A percentile compares a stretch with the other conserved stretches of the same genome.
phyloP scores from a whole-genome alignment of 2,329 filamentous ascomycete genomes.

The Alternaria panax region DNA sequence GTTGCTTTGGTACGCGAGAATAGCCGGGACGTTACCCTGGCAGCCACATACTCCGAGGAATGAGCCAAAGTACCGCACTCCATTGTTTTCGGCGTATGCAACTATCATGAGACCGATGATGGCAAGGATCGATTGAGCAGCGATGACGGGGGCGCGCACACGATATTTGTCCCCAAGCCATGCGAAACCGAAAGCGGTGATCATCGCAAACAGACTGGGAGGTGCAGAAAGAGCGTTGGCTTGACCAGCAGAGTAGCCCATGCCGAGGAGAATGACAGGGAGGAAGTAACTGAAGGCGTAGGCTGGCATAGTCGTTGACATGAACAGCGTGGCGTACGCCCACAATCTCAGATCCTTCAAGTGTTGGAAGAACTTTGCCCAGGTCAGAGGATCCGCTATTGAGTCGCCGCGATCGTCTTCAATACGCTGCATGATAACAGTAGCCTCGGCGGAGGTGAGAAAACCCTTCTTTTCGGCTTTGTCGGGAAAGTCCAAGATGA shows the following conservation, averaged over 20 bases:
- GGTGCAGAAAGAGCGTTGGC: slow-evolving; percentile 35
- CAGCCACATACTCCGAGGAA: slow-evolving; percentile 35
- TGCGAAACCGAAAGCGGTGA: slow-evolving; percentile 34
- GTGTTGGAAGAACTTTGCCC: slow-evolving; percentile 27
- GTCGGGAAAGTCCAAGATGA: slow-evolving; percentile 41
- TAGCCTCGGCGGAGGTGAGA: slow-evolving; percentile 26
- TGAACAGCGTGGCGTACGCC: slow-evolving; percentile 33
- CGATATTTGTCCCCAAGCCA: slow-evolving; percentile 38
- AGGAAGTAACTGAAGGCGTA: slow-evolving; percentile 40
- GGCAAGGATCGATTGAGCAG: slow-evolving; percentile 26
- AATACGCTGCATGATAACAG: slow-evolving; percentile 29
- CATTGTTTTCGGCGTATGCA: slow-evolving; percentile 31
- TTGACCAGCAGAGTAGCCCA: slow-evolving; percentile 27
- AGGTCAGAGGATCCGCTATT: slow-evolving; percentile 30
- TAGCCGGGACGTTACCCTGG: slow-evolving; percentile 29
- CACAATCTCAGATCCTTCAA: slow-evolving; percentile 33
- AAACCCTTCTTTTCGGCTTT: slow-evolving; percentile 34
- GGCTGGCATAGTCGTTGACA: slow-evolving; percentile 32
- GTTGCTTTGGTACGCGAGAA: slow-evolving; percentile 39
- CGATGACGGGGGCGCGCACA: slow-evolving; percentile 34
- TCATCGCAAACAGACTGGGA: slow-evolving; percentile 31
- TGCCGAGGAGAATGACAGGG: slow-evolving; percentile 37
- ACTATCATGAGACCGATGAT: slow-evolving; percentile 37
- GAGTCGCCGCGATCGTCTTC: slow-evolving; percentile 38
- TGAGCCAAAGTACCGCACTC: slow-evolving; percentile 35